Percentiles rank a stretch among this genome's conserved stretches.
These are phyloP conservation scores for Oleoguttula mirabilis DNA, from an alignment of 495 filamentous ascomycete species.

Conservation along the genomic window DNA sequence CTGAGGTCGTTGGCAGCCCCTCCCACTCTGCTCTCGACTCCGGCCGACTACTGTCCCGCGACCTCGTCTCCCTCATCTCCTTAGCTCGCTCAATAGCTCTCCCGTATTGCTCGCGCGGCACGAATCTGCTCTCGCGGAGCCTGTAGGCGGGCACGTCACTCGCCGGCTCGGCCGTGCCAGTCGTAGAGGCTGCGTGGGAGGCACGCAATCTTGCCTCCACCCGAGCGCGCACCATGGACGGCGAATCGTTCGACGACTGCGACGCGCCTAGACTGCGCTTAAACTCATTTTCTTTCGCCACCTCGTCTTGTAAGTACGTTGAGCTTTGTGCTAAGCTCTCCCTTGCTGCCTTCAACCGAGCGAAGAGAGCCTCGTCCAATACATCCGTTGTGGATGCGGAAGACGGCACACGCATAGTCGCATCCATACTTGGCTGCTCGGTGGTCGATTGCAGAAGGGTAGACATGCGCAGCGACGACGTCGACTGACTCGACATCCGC, in stretches of 20 bases:
- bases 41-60: constrained; percentile 10
- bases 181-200: not conserved
- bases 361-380: constrained; percentile 27
- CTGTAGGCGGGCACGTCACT: constrained; percentile 17
- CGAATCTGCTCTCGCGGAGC: constrained; percentile 25
- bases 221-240: constrained; percentile 13
- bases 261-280: constrained; percentile 4
- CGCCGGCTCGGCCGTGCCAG: not conserved
- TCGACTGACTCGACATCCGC: not conserved
- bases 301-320: not conserved
- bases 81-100: constrained; percentile 17
- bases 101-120: constrained; percentile 29
- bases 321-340: constrained; percentile 18
- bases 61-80: constrained; percentile 10
- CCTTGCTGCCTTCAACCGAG: constrained; percentile 18
- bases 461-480: not conserved
- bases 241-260: constrained; percentile 14
- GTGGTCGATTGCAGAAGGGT: not conserved
- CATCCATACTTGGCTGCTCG: not conserved
- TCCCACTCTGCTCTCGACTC: constrained; percentile 1
- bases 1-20: too few relatives aligned
- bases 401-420: constrained; percentile 2
- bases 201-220: constrained; percentile 14
- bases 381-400: constrained; percentile 4
- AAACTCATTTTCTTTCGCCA: constrained; percentile 4